Evolutionary conservation across 2,329 filamentous ascomycete genomes (phyloP).

Genomic region (Aspergillus thermomutatus): DNA sequence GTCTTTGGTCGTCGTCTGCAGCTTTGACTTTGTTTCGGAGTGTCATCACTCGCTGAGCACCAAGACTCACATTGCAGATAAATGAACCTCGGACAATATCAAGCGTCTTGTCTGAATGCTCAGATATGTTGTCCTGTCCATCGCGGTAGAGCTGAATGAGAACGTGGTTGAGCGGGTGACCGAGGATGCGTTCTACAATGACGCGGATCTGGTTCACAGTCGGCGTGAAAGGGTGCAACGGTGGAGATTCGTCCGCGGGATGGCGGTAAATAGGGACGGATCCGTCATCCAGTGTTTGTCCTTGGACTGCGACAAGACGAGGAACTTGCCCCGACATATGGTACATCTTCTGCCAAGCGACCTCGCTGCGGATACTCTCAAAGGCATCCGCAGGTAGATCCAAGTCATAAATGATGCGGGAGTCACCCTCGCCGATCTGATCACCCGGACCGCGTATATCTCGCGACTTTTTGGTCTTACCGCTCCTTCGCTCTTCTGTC

Average conservation of each 20-base stretch:
- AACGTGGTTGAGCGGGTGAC: slow-evolving; percentile 83
- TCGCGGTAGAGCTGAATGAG: slow-evolving; percentile 91
- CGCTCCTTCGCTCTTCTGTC: slow-evolving; percentile 18
- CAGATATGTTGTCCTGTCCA: slow-evolving; percentile 86
- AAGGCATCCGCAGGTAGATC: slow-evolving; percentile 64
- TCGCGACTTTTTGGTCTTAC: slow-evolving; percentile 14
- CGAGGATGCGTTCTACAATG: slow-evolving; percentile 67
- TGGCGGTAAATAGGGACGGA: slow-evolving; percentile 87
- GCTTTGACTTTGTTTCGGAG: slow-evolving; percentile 65
- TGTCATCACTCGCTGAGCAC: slow-evolving; percentile 84
- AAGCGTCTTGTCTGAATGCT: slow-evolving; percentile 95
- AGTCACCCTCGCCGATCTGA: slow-evolving; percentile 75
- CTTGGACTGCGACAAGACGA: slow-evolving; percentile 85
- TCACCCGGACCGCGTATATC: slow-evolving; percentile 47
- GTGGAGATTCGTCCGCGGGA: slow-evolving; percentile 82
- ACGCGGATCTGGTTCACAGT: slow-evolving; percentile 66
- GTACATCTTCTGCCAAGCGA: slow-evolving; percentile 87
- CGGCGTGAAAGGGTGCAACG: slow-evolving; percentile 70
- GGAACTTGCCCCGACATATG: slow-evolving; percentile 91
- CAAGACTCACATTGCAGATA: slow-evolving; percentile 92
- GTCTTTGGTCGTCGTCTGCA: slow-evolving; percentile 39
- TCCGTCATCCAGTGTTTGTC: slow-evolving; percentile 64
- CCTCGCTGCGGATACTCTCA: slow-evolving; percentile 66
- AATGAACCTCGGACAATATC: slow-evolving; percentile 78
- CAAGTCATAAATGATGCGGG: slow-evolving; percentile 67